Percentiles rank a stretch among this genome's conserved stretches.
These are phyloP conservation scores for Plasmodium gallinaceum DNA, from an alignment of 169 alveolate genomes.

Conservation along the genomic window DNA sequence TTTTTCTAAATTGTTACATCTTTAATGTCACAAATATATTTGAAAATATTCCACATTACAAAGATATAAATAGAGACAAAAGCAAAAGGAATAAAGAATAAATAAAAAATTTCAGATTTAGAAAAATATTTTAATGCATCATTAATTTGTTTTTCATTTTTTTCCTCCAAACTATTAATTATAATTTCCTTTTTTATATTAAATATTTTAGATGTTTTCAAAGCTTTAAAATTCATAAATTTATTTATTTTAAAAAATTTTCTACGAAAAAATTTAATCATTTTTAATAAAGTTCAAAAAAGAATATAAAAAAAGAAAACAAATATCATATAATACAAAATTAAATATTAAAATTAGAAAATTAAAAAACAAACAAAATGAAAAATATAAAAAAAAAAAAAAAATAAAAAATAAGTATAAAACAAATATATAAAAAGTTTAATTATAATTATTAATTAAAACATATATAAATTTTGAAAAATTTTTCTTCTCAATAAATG, in stretches of 20 bases:
- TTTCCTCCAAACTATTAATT: background rate
- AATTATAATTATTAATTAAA: background rate
- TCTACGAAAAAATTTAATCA: conserved; percentile 38
- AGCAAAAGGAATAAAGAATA: conserved; percentile 46
- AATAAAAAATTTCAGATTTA: conserved; percentile 41
- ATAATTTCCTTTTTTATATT: conserved; percentile 11
- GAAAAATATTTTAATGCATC: conserved; percentile 42
- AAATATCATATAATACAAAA: too few relatives aligned
- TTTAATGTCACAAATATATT: conserved; percentile 47
- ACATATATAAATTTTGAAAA: conserved; percentile 41
- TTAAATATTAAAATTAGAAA: too few relatives aligned
- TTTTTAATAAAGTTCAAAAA: conserved; percentile 2
- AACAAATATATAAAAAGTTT: background rate
- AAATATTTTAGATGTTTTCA: conserved; percentile 1
- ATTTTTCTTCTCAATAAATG: conserved; percentile 58
- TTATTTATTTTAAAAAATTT: conserved; percentile 20
- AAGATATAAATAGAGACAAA: conserved; percentile 36
- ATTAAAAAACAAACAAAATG: background rate
- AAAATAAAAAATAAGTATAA: conserved; percentile 3
- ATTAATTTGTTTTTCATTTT: conserved; percentile 1
- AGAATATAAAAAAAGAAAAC: too few relatives aligned
- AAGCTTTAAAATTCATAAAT: background rate
- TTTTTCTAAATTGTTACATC: conserved; percentile 33
- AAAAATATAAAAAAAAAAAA: background rate
- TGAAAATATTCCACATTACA: conserved; percentile 57